These are phyloP conservation scores for Ramalina intermedia DNA, from an alignment of 495 filamentous ascomycete species.

Conservation along the genomic window DNA sequence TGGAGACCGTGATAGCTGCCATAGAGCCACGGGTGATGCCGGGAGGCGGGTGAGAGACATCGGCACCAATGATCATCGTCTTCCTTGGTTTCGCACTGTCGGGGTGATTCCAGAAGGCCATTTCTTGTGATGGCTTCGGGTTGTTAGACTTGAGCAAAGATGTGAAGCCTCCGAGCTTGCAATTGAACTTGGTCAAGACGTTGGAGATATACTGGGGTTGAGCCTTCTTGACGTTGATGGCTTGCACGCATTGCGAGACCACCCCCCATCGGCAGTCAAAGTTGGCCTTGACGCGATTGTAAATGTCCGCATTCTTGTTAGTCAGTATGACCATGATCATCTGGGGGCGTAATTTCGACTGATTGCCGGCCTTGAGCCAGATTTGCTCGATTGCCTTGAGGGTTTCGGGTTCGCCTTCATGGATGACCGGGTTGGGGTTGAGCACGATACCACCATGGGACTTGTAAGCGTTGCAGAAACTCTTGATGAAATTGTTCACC, in stretches of 20 bases:
- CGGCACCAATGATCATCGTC: constrained; percentile 72
- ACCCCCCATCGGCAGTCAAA: constrained; percentile 69
- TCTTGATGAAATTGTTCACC: constrained; percentile 39
- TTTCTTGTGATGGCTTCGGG: too few species aligned
- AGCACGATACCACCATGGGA: constrained; percentile 57
- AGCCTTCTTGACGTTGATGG: constrained; percentile 41
- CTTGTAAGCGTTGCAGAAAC: constrained; percentile 47
- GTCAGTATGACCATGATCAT: constrained; percentile 52
- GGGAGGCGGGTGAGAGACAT: constrained; percentile 74
- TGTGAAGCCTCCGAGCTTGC: constrained; percentile 81
- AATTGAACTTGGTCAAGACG: constrained; percentile 86
- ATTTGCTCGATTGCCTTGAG: constrained; percentile 37
- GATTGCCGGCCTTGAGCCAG: constrained; percentile 33
- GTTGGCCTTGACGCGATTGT: constrained; percentile 68
- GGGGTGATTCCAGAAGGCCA: constrained; percentile 24
- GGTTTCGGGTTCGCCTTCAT: constrained; percentile 26
- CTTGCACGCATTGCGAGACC: constrained; percentile 57
- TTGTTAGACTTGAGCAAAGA: constrained; percentile 16
- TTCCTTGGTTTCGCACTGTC: too few species aligned
- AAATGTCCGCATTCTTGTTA: constrained; percentile 47
- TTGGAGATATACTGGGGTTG: constrained; percentile 73
- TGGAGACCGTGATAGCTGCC: constrained; percentile 74
- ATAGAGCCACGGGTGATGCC: constrained; percentile 54
- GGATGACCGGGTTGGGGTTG: constrained; percentile 20
- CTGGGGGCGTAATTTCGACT: constrained; percentile 24